Conservation (phyloP, 192 early-diverging fungal genomes). For the Coemansia sp. region DNA sequence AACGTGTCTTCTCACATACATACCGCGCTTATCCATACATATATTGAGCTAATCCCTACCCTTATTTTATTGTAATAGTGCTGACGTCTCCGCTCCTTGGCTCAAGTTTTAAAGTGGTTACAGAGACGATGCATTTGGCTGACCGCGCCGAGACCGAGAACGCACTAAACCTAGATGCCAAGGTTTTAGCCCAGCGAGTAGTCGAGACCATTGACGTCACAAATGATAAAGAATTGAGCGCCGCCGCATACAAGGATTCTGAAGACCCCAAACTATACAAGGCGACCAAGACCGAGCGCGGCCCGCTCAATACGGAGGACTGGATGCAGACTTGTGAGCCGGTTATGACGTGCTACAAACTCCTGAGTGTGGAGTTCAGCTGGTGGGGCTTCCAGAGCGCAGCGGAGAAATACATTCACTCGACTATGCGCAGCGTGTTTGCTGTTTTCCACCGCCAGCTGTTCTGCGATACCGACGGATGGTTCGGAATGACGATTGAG, state of each 20-base stretch:
- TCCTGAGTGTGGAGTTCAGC: slow-evolving; percentile 76
- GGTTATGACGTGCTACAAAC: slow-evolving; percentile 82
- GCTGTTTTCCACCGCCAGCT: slow-evolving; percentile 75
- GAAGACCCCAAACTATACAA: slow-evolving; percentile 69
- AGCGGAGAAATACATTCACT: slow-evolving; percentile 70
- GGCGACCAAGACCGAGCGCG: slow-evolving; percentile 69
- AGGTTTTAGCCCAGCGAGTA: slow-evolving; percentile 64
- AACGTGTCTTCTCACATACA: background rate
- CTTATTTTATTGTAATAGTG: slow-evolving; percentile 17
- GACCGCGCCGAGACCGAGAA: slow-evolving; percentile 74
- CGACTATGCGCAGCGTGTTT: slow-evolving; percentile 60
- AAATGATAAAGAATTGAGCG: slow-evolving; percentile 59
- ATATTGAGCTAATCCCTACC: background rate
- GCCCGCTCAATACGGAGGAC: slow-evolving; percentile 59
- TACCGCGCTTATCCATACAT: background rate
- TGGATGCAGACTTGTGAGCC: slow-evolving; percentile 70
- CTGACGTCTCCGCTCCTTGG: slow-evolving; percentile 71
- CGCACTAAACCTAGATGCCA: slow-evolving; percentile 51
- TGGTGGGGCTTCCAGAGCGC: slow-evolving; percentile 70
- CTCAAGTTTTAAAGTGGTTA: slow-evolving; percentile 69
- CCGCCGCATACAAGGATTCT: slow-evolving; percentile 58
- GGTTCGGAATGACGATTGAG: slow-evolving; percentile 77
- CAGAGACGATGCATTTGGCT: slow-evolving; percentile 72
- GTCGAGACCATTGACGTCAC: slow-evolving; percentile 69
- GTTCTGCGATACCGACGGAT: slow-evolving; percentile 76